Conservation (phyloP, 768 basidiomycete species). For the Lactarius pseudohatsudake region DNA sequence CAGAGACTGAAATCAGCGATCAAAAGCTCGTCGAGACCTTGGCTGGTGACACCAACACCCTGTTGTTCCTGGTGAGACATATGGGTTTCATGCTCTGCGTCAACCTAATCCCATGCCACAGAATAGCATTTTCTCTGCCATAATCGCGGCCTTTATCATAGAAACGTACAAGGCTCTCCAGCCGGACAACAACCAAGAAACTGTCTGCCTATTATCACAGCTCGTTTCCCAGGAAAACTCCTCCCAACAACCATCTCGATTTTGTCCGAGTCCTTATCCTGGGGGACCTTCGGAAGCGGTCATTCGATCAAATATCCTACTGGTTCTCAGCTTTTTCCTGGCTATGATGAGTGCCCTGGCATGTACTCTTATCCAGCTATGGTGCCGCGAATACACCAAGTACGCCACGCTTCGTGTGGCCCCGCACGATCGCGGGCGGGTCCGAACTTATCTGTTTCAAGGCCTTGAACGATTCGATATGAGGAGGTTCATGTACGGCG, state of each 20-base stretch:
- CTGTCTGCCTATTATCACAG: constrained; percentile 13
- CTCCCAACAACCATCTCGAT: background rate
- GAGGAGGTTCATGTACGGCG: constrained; percentile 11
- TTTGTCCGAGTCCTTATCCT: background rate
- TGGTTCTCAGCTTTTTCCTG: constrained; percentile 20
- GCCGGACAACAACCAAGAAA: constrained; percentile 6
- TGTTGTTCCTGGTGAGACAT: constrained; percentile 26
- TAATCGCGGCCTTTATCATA: constrained; percentile 27
- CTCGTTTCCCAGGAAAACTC: background rate
- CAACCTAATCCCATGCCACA: background rate
- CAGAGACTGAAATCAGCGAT: constrained; percentile 22
- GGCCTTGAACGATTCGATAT: constrained; percentile 14
- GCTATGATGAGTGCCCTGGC: constrained; percentile 17
- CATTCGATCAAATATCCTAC: constrained; percentile 17
- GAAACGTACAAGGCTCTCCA: constrained; percentile 23
- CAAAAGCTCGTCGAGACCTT: constrained; percentile 22
- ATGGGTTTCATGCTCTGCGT: background rate
- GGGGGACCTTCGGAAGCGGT: background rate
- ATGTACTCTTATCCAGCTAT: constrained; percentile 22
- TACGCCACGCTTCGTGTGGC: background rate
- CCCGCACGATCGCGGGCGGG: constrained; percentile 16
- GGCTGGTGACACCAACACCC: constrained; percentile 15
- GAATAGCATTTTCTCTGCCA: constrained; percentile 28
- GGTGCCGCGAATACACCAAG: constrained; percentile 15
- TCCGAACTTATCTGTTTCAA: constrained; percentile 13